Base-by-base conservation (phyloP, 1,284 basidiomycete genomes). In the Neonothopanus nambi region DNA sequence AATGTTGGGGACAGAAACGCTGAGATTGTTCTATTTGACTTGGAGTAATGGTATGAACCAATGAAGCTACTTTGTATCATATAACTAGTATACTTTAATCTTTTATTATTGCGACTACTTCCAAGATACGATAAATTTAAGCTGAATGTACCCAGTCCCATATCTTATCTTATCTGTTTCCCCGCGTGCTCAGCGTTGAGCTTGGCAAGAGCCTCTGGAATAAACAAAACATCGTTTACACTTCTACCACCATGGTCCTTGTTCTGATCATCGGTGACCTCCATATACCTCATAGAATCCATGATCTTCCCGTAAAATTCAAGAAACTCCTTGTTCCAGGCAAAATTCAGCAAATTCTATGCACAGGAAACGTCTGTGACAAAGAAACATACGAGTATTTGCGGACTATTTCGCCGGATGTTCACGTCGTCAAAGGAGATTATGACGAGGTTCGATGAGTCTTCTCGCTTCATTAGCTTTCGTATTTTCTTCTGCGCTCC, bases 331-430 rank as follows among this genome's bases (percentile, higher is more conserved):
- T 99, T 0, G 94, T 95, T 2, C 87, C 96, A 9, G 96, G 97
- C 35, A 99, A 99, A 75, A 99, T 99, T 38, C 93, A 96, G 60
- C 96, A 99, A 72, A 97, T 99, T 58, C 81, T 99, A 30, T 97
- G 95, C 69, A 99, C 96, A 0, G 97, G 96, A 45, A 99, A 99
- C 67, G 89, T 98, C 12, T 97, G 94, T 69, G 97, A 99, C 74
- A 88, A 90, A 63, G 96, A 98, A 73, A 99, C 96, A 11, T 94
- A 91, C 66, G 96, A 98, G 65, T 99, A 98, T 73, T 79, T 99
- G n/a, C 80, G 93, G 54, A 94, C 92, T n/a, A 91, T 99, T 20
- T 89, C 93, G n/a, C 87, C 91, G 8, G 97, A 98, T 65, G 91
- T 99, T 5, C 84, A 93, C 63, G 88, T 95, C 38, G 96, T 97